A percentile compares a stretch with the other conserved stretches of the same genome.
Evolutionary conservation across 2,329 filamentous ascomycete genomes (phyloP).

Genomic region (Calonectria pseudoturangicola): DNA sequence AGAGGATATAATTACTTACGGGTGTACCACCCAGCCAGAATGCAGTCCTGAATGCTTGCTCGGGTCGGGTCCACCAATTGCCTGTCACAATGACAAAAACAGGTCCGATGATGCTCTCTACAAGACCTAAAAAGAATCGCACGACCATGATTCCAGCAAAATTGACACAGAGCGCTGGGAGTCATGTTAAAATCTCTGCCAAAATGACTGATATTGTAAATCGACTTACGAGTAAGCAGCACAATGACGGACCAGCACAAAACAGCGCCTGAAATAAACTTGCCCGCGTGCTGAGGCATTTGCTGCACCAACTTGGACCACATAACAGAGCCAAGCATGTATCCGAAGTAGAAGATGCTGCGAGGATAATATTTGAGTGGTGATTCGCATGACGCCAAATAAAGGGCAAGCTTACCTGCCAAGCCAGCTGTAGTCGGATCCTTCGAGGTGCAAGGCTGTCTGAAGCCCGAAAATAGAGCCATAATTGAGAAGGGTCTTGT

Average conservation of each 20-base stretch:
- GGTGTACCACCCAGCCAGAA: slow-evolving; percentile 37
- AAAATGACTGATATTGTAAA: no score
- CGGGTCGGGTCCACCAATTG: slow-evolving; percentile 34
- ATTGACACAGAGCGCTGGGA: slow-evolving; percentile 28
- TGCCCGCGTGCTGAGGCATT: slow-evolving; percentile 30
- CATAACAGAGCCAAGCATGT: slow-evolving; percentile 31
- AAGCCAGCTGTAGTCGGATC: slow-evolving; percentile 34
- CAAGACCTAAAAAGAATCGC: slow-evolving; percentile 28
- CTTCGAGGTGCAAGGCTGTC: slow-evolving; percentile 29
- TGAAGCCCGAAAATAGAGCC: slow-evolving; percentile 34
- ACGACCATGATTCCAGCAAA: slow-evolving; percentile 30
- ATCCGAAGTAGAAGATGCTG: slow-evolving; percentile 34
- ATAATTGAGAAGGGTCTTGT: slow-evolving; percentile 36
- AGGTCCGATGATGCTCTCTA: slow-evolving; percentile 30
- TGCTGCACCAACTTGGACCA: slow-evolving; percentile 31
- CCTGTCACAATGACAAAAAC: slow-evolving; percentile 37
- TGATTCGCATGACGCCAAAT: background rate
- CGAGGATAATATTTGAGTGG: background rate
- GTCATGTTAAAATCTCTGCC: background rate
- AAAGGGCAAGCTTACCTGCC: slow-evolving; percentile 22
- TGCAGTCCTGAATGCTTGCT: slow-evolving; percentile 34
- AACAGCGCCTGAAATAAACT: slow-evolving; percentile 33
- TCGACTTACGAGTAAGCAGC: slow-evolving; percentile 29
- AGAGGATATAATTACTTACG: background rate
- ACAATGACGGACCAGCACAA: slow-evolving; percentile 19